These are phyloP conservation scores for Serendipita sp. DNA, from an alignment of 768 basidiomycete genomes.

Conservation along the genomic window DNA sequence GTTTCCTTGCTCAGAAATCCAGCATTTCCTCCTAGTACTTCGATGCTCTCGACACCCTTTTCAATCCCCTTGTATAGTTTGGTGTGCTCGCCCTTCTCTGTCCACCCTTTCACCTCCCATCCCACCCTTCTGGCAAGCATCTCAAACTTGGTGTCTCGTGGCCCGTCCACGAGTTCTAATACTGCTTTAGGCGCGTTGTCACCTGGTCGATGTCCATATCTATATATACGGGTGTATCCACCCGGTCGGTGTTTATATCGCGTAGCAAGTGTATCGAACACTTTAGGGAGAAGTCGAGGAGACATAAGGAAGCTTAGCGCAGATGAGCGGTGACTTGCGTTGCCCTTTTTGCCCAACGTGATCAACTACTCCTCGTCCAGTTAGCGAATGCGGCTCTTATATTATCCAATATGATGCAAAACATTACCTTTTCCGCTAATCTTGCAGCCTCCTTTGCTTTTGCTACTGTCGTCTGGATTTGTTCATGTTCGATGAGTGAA, in stretches of 20 bases:
- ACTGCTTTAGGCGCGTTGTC: constrained; percentile 91
- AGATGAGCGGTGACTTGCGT: constrained; percentile 45
- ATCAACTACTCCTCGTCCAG: constrained; percentile 44
- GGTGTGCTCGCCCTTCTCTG: constrained; percentile 9
- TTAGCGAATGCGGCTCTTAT: neutral
- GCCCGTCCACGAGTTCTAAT: constrained; percentile 89
- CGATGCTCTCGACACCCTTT: neutral
- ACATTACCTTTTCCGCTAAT: constrained; percentile 72
- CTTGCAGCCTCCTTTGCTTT: constrained; percentile 87
- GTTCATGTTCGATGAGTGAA: constrained; percentile 85
- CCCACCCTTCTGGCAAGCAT: constrained; percentile 79
- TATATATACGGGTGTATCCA: constrained; percentile 90
- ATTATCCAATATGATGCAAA: no score
- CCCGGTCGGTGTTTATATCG: constrained; percentile 74
- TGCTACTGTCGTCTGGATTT: constrained; percentile 87
- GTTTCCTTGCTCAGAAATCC: constrained; percentile 10
- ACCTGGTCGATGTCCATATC: constrained; percentile 73
- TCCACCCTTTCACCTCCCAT: constrained; percentile 39
- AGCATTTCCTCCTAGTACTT: neutral
- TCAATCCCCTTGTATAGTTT: neutral
- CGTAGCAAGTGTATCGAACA: constrained; percentile 62
- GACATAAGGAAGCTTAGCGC: constrained; percentile 71
- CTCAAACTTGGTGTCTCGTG: constrained; percentile 73
- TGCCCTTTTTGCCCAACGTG: constrained; percentile 77
- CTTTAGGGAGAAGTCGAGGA: constrained; percentile 53